These are phyloP conservation scores for Acrocalymma vagum DNA, from an alignment of 2,329 filamentous ascomycete genomes.

Conservation along the genomic window DNA sequence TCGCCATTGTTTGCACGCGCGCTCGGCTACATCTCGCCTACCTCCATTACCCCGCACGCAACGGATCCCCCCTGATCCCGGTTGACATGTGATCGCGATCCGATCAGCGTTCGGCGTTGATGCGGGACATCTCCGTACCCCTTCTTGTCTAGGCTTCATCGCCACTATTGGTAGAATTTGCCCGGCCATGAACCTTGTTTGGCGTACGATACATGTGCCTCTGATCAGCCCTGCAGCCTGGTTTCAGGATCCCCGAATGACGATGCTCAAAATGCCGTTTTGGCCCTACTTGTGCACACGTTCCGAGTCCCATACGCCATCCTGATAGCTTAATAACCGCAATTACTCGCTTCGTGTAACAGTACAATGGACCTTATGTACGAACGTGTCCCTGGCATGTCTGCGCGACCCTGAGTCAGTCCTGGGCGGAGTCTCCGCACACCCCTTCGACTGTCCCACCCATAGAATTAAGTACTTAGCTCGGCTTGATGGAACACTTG, in stretches of 20 bases:
- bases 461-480: neutral
- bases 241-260: constrained; percentile 8
- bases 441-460: no score
- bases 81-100: no score
- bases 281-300: constrained; percentile 7
- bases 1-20: no score
- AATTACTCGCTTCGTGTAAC: constrained; percentile 8
- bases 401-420: constrained; percentile 4
- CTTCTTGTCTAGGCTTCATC: constrained; percentile 5
- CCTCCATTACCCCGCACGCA: no score
- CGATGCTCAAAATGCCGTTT: constrained; percentile 6
- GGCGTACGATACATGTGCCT: constrained; percentile 5
- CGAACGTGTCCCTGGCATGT: constrained; percentile 4
- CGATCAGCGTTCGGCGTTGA: no score
- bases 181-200: constrained; percentile 12
- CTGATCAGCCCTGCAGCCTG: constrained; percentile 11
- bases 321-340: constrained; percentile 9
- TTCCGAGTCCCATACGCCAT: constrained; percentile 8
- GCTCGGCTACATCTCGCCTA: no score
- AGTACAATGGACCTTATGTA: constrained; percentile 7
- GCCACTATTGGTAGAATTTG: constrained; percentile 9
- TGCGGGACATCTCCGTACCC: constrained; percentile 7
- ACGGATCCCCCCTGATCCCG: no score
- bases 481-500: constrained; percentile 1
- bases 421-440: no score